Evolutionary conservation across 2,329 filamentous ascomycete species (phyloP), one percentile per base, ranked within the genome.

Genomic region (Phialophora macrospora): DNA sequence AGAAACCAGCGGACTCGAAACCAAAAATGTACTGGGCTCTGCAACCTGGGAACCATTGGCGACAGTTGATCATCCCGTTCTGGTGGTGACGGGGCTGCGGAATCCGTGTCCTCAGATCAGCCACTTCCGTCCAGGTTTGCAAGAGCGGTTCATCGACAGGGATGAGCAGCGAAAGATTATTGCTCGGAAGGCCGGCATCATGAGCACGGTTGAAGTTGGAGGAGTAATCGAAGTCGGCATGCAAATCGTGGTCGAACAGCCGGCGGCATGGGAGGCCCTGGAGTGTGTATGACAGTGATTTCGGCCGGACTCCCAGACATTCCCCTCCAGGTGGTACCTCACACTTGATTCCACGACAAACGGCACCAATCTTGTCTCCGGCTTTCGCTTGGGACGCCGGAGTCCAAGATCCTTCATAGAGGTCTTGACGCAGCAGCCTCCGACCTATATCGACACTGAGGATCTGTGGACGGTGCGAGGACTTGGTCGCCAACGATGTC

Each of bases 31-130:
- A 8, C 34, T 17, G 34, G 14, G 12, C 14, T 14, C 5, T 17
- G 34, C 34, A 17, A 41, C 14, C 17, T 22, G 4, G 20, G 48
- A 22, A 26, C 26, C 22, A 5, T 17, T 12, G 48, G 9, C 26
- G 48, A 17, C 22, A 22, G 20, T 22, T 12, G 28, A 32, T 32
- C 55, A 60, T 59, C 57, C 71, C 1, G 60, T 70, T n/a, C 59
- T 73, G 14, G 55, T 60, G 9, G 55, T 73, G 22, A 70, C 69
- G 2, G 71, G 72, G 30, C 57, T 73, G 55, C 62, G 71, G 7
- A 70, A 72, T 54, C 69, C 71, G 17, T 71, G 71, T 57, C 64
- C 66, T 9, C 69, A 69, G 58, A 73, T 73, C 55, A 66, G 71
- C 32, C 66, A 69, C 34, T 72, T 70, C 46, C 62, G 63, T 22